Base-by-base conservation (phyloP, 345 rosid genomes). In the Aurinia saxatilis region DNA sequence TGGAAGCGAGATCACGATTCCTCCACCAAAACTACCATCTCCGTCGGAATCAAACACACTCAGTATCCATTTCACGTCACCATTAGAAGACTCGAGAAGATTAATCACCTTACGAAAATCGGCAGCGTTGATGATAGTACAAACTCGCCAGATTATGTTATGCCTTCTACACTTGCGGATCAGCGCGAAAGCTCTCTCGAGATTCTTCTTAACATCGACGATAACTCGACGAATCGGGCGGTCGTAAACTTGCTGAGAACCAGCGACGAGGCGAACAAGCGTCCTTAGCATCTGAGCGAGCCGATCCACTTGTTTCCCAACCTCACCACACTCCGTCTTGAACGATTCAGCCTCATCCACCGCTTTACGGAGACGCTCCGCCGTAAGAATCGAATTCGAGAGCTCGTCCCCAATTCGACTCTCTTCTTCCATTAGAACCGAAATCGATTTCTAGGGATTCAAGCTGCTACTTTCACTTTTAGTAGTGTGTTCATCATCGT, bases 61-160 rank as follows among this genome's bases (percentile, higher is more conserved):
- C 51, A 73, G 68, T 6, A 92, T 78, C 98, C 98, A 89, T 67
- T 66, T 76, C 72, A 89, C 58, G 68, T 92, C 98, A n/a, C 91
- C 96, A 30, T 77, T 71, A 18, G 96, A 92, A 48, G 91, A 83
- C 31, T 92, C 98, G 0, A 92, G 82, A 36, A 83, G 79, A 59
- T 16, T 76, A 7, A 36, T 30, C 8, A 78, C 80, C 47, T 87
- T 92, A 15, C 89, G 82, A 49, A 92, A 92, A 72, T 92, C 98
- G 11, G 88, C 75, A 2, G 78, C 82, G 75, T 77, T 72, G 42
- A 82, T 82, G 67, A 89, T 89, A 31, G 78, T 73, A 31, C 83
- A 75, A 39, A 92, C 79, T 3, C 89, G 84, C 10, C 80, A 81
- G 39, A 92, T 63, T 10, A 89, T 34, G 73, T 77, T 85, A 73